These are phyloP conservation scores for Starmerella stellata DNA, from an alignment of 805 yeast genomes.

Conservation along the genomic window DNA sequence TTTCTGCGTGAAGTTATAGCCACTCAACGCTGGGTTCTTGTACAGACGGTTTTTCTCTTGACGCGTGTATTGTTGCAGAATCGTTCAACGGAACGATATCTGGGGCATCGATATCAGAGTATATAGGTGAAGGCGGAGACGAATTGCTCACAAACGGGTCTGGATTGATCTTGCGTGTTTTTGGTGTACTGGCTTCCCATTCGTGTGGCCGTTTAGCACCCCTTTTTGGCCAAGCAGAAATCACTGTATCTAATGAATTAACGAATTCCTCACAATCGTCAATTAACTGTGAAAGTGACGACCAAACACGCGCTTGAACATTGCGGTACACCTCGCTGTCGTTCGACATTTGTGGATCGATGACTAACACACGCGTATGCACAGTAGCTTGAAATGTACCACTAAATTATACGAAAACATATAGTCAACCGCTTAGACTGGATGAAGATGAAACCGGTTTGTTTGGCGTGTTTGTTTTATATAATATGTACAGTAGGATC, in stretches of 20 bases:
- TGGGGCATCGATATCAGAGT: not conserved
- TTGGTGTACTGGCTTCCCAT: not conserved
- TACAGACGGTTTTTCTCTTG: not conserved
- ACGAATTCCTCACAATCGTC: conserved; percentile 9
- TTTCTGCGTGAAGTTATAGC: too few relatives aligned
- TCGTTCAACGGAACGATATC: not conserved
- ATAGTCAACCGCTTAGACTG: too few relatives aligned
- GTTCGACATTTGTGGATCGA: not conserved
- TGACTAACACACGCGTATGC: not conserved
- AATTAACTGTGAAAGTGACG: conserved; percentile 4
- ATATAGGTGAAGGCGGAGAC: not conserved
- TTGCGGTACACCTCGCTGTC: conserved; percentile 1
- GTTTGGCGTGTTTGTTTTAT: too few relatives aligned
- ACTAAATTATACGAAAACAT: too few relatives aligned
- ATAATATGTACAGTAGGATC: too few relatives aligned
- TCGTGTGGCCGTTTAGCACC: not conserved
- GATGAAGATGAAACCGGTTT: too few relatives aligned
- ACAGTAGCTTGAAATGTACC: not conserved
- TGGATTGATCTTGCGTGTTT: not conserved
- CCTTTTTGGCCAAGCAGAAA: not conserved
- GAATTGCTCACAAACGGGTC: conserved; percentile 1
- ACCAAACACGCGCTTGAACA: conserved; percentile 8
- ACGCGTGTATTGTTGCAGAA: not conserved
- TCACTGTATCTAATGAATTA: not conserved
- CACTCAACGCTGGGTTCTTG: not conserved